Percentiles rank a stretch among this genome's conserved stretches.
Conservation (phyloP, 2,329 filamentous ascomycete genomes). For the Sphaerostilbella broomeana region DNA sequence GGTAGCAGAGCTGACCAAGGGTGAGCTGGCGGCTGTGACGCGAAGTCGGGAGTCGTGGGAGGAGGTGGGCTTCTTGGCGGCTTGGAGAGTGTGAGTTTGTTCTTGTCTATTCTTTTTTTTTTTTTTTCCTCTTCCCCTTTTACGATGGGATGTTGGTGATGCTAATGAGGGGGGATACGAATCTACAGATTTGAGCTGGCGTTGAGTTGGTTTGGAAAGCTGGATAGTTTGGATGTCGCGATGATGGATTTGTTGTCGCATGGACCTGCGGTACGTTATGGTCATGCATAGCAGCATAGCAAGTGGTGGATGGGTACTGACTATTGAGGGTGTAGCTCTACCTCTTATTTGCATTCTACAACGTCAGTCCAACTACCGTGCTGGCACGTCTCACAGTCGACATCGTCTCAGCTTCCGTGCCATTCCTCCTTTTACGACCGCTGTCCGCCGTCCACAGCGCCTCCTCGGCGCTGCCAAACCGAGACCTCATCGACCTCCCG, state of each 20-base stretch:
- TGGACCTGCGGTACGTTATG: conserved; percentile 53
- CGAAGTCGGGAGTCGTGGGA: conserved; percentile 55
- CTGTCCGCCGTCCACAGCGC: conserved; percentile 58
- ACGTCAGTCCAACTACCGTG: conserved; percentile 55
- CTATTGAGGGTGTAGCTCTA: conserved; percentile 47
- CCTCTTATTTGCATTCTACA: conserved; percentile 73
- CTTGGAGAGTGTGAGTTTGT: conserved; percentile 49
- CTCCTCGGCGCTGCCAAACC: conserved; percentile 48
- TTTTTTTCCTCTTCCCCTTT: no score
- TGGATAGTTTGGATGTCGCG: conserved; percentile 66
- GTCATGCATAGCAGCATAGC: conserved; percentile 1
- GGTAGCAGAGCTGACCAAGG: conserved; percentile 51
- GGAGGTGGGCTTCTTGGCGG: conserved; percentile 50
- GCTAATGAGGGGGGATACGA: no score
- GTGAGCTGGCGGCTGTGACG: conserved; percentile 62
- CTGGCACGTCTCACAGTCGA: conserved; percentile 60
- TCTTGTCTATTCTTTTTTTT: background rate
- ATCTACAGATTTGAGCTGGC: conserved; percentile 56
- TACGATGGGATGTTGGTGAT: conserved; percentile 4
- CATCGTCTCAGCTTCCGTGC: conserved; percentile 59
- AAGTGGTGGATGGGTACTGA: background rate
- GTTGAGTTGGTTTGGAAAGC: conserved; percentile 65
- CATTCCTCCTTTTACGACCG: conserved; percentile 68
- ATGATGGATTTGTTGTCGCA: conserved; percentile 64
- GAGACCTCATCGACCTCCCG: conserved; percentile 57